Percentiles rank a stretch among this genome's conserved stretches.
Evolutionary conservation across 306 rosid genomes (phyloP).

Genomic region (Ziziphus jujuba): DNA sequence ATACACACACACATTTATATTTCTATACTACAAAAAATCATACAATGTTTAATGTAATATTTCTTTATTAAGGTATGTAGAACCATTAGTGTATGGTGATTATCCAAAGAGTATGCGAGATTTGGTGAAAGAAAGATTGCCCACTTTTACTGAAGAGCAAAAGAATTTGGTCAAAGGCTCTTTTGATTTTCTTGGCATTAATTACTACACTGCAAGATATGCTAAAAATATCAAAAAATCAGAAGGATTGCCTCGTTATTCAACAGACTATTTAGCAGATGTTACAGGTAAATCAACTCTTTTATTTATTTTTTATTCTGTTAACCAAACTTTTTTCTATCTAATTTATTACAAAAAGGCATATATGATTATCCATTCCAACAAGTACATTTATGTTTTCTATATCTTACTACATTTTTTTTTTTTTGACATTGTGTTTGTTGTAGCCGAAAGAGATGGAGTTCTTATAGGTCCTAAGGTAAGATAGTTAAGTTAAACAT

Average conservation of each 20-base stretch:
- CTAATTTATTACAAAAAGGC: not conserved
- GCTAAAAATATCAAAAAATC: not conserved
- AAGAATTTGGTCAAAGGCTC: conserved; percentile 17
- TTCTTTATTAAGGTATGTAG: conserved; percentile 13
- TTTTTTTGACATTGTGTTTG: conserved; percentile 8
- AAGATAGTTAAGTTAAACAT: not conserved
- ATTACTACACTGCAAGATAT: conserved; percentile 32
- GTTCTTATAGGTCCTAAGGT: conserved; percentile 23
- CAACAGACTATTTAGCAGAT: not conserved
- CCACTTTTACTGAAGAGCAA: conserved; percentile 17
- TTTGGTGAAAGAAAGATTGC: conserved; percentile 20
- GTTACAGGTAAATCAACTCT: not conserved
- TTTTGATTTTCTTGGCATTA: conserved; percentile 30
- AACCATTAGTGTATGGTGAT: conserved; percentile 25
- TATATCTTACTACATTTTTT: no score
- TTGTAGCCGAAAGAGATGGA: conserved; percentile 17
- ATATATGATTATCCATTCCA: not conserved
- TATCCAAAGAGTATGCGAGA: conserved; percentile 30
- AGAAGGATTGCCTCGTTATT: conserved; percentile 1
- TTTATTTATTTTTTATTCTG: not conserved
- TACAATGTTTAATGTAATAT: not conserved
- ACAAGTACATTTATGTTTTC: not conserved
- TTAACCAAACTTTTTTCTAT: not conserved
- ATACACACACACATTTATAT: not conserved
- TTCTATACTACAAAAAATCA: no score